Conservation (phyloP, 2,329 filamentous ascomycete genomes). For the Neoscytalidium dimidiatum region DNA sequence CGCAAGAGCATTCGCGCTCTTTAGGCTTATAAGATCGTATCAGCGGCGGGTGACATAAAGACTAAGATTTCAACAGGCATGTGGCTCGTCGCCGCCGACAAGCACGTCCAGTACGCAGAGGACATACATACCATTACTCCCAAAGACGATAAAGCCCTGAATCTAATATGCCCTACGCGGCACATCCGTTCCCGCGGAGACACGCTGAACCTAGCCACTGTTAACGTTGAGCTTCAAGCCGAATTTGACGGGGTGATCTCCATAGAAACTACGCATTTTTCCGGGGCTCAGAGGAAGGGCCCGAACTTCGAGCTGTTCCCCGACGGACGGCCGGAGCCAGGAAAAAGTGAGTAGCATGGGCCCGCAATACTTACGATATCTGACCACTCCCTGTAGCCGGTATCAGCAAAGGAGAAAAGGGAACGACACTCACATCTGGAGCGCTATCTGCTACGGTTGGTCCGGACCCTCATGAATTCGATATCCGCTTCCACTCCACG, state of each 20-base stretch:
- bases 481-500: slow-evolving; percentile 57
- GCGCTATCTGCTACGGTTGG: slow-evolving; percentile 55
- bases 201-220: slow-evolving; percentile 57
- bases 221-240: slow-evolving; percentile 60
- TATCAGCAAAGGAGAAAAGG: slow-evolving; percentile 45
- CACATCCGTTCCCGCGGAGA: slow-evolving; percentile 58
- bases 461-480: slow-evolving; percentile 53
- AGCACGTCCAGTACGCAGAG: slow-evolving; percentile 66
- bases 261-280: slow-evolving; percentile 60
- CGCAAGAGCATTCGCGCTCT: background rate
- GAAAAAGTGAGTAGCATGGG: slow-evolving; percentile 25
- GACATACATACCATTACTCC: slow-evolving; percentile 59
- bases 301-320: slow-evolving; percentile 63
- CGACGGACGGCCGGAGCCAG: slow-evolving; percentile 45
- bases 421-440: slow-evolving; percentile 55
- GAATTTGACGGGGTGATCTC: slow-evolving; percentile 62
- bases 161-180: slow-evolving; percentile 59
- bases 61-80: no score
- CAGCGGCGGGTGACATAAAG: background rate
- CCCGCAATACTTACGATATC: background rate
- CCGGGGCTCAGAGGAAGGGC: slow-evolving; percentile 53
- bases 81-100: slow-evolving; percentile 65
- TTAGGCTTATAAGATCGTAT: background rate
- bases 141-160: slow-evolving; percentile 49
- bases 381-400: slow-evolving; percentile 28